Evolutionary conservation across 345 rosid species (phyloP), one percentile per base, ranked within the genome.

Genomic region (Eucalyptus grandis): DNA sequence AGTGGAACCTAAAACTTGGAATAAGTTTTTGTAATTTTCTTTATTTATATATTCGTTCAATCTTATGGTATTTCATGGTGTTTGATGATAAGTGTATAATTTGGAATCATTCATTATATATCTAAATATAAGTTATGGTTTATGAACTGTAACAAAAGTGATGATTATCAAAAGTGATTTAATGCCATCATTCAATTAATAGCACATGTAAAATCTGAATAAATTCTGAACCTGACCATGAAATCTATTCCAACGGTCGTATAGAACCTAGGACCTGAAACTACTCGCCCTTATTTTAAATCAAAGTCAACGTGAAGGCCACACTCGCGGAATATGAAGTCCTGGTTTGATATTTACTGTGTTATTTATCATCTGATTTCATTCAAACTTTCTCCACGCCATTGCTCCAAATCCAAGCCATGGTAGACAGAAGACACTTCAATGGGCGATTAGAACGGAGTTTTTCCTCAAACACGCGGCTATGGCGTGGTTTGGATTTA

Each of bases 41-140:
- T 53, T 0, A 53, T 53, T 0, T 21, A 53, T 21, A 53, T 53
- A 0, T 53, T 53, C 0, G 0, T 0, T 0, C 26, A 4, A 53
- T 53, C 11, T 0, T 21, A 21, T 0, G 2, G 0, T 4, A 4
- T 53, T 53, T 53, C 5, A 53, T 53, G 0, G 0, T 2, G 0
- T 53, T 21, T 53, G 11, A 53, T 53, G 0, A 53, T 21, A 0
- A 53, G 5, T 8, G 1, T 21, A 1, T 53, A 21, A 53, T 53
- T 21, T 0, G 1, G 2, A 53, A 53, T 53, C 26, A 53, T 0
- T 53, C 4, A 53, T 51, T 51, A 19, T 53, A 8, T 53, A 4
- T 53, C 5, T 19, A 19, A 19, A 7, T 1, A 53, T 8, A 19
- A 8, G 0, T 17, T 19, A 53, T 19, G 0, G 10, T 53, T 19